A percentile compares a stretch with the other conserved stretches of the same genome.
phyloP scores from a whole-genome alignment of 768 basidiomycete species.

The Termitomyces sp. region DNA sequence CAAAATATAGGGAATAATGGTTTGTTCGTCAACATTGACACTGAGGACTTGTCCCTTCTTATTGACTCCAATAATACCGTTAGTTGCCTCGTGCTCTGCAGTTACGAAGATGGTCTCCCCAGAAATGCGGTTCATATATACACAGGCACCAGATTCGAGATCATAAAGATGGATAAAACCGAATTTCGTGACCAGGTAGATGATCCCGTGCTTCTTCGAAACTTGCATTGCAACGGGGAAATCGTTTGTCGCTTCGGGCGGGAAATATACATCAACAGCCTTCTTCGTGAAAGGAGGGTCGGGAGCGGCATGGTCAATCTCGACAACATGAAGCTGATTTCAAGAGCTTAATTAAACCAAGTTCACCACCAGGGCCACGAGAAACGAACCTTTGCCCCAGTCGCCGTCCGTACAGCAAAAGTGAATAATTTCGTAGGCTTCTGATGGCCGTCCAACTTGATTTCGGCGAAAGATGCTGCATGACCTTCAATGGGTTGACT shows the following conservation, averaged over 20 bases:
- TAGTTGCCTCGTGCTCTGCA: conserved; percentile 88
- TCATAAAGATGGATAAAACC: conserved; percentile 99
- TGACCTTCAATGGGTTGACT: conserved; percentile 99
- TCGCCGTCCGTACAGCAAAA: conserved; percentile 94
- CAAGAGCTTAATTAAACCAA: conserved; percentile 2
- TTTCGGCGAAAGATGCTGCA: conserved; percentile 91
- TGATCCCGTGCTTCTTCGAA: conserved; percentile 92
- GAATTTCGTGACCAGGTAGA: conserved; percentile 97
- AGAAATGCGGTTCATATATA: conserved; percentile 99
- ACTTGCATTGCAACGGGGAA: conserved; percentile 99
- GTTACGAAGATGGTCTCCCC: conserved; percentile 99
- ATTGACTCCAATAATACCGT: conserved; percentile 99
- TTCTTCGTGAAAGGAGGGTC: conserved; percentile 96
- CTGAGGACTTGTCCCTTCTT: conserved; percentile 98
- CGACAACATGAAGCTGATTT: conserved; percentile 89
- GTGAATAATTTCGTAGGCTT: conserved; percentile 88
- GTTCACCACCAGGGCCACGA: background rate
- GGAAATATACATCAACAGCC: conserved; percentile 98
- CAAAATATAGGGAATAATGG: conserved; percentile 93
- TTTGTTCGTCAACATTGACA: conserved; percentile 95
- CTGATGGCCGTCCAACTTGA: conserved; percentile 88
- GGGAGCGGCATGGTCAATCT: conserved; percentile 93
- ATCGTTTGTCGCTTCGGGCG: conserved; percentile 95
- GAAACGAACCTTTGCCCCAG: conserved; percentile 82
- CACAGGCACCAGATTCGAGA: conserved; percentile 92